Percentiles rank a stretch among this genome's conserved stretches.
phyloP scores from a whole-genome alignment of 1,284 basidiomycete species.

The Wallemia hederae region DNA sequence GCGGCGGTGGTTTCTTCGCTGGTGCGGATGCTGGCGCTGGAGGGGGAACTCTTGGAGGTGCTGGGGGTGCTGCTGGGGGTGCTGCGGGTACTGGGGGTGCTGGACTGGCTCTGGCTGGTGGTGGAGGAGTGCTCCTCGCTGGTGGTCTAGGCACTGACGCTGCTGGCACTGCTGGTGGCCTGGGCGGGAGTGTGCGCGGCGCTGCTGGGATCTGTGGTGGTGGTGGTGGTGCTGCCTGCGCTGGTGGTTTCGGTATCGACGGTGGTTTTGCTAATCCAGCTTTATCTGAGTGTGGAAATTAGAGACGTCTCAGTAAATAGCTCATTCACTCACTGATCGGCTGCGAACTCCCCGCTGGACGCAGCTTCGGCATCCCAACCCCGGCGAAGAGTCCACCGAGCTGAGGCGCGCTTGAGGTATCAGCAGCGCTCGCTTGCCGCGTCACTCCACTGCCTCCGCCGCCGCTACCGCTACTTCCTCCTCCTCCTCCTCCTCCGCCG shows the following conservation, averaged over 20 bases:
- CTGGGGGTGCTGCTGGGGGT: not conserved
- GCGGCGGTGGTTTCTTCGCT: not conserved
- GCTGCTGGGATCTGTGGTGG: not conserved
- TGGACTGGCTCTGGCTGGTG: too few relatives aligned
- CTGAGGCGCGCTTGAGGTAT: not conserved
- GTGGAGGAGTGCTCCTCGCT: too few relatives aligned
- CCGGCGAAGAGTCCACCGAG: not conserved
- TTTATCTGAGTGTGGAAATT: not conserved
- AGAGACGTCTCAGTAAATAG: not conserved
- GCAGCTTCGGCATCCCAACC: not conserved
- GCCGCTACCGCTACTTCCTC: not conserved
- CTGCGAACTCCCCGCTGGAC: not conserved
- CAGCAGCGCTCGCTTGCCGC: not conserved
- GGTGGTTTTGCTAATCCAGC: not conserved
- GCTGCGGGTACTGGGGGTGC: not conserved
- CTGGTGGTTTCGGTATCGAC: not conserved
- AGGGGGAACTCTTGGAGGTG: too few relatives aligned
- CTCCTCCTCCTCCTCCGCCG: not conserved
- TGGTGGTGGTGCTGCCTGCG: not conserved
- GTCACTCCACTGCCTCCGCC: not conserved
- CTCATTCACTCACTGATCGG: not conserved
- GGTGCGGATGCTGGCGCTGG: not conserved
- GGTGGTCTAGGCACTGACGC: not conserved
- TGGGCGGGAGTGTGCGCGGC: not conserved
- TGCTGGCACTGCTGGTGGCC: not conserved